Conservation (phyloP, 495 filamentous ascomycete species). For the Tuber borchii region DNA sequence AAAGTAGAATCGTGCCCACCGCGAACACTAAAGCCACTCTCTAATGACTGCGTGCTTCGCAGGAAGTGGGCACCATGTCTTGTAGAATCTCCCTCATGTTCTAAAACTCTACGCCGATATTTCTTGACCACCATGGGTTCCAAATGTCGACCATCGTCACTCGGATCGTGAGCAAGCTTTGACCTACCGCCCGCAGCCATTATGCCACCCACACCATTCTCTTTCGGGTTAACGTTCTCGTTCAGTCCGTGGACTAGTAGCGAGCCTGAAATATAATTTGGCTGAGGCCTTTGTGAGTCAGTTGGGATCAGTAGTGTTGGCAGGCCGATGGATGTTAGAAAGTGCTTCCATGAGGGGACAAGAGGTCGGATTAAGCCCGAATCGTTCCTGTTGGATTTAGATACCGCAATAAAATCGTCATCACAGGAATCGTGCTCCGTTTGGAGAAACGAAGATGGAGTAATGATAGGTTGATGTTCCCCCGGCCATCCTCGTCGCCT, state of each 20-base stretch:
- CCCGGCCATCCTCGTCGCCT: conserved; percentile 12
- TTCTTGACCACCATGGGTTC: neutral
- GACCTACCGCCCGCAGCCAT: neutral
- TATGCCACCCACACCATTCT: neutral
- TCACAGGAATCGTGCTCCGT: conserved; percentile 12
- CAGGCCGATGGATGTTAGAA: conserved; percentile 13
- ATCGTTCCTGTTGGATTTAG: conserved; percentile 16
- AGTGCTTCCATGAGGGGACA: conserved; percentile 6
- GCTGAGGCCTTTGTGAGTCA: neutral
- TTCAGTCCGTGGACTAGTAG: neutral
- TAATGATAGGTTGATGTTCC: conserved; percentile 9
- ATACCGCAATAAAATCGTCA: conserved; percentile 2
- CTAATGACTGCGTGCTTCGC: neutral
- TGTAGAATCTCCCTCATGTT: neutral
- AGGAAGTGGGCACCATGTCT: neutral
- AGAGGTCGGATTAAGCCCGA: conserved; percentile 14
- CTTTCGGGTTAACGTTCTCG: conserved; percentile 17
- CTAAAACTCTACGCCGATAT: neutral
- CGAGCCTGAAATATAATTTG: neutral
- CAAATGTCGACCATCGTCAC: neutral
- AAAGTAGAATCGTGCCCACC: neutral
- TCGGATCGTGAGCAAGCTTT: neutral
- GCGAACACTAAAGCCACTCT: neutral
- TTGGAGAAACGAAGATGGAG: conserved; percentile 25
- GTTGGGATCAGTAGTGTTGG: conserved; percentile 17